Base-by-base conservation (phyloP, 2,329 filamentous ascomycete species). In the Catunica adiposa region DNA sequence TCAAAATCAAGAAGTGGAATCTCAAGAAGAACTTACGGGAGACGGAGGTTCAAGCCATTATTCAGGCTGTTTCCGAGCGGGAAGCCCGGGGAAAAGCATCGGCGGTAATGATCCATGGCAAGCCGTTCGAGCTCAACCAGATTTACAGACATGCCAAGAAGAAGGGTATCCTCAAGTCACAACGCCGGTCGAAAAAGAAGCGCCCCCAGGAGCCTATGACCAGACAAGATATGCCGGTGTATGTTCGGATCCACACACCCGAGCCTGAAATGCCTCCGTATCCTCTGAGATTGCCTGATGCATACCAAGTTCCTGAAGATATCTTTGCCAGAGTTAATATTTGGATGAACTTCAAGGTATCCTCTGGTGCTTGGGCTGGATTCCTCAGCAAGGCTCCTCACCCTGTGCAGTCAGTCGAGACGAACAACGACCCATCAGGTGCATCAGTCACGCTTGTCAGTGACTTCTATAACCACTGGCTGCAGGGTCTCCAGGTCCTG, bases 1-100 rank as follows among this genome's bases (percentile, higher is more conserved):
- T 58, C 31, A 58, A 58, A 38, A 58, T 58, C 42, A 58, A 58
- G 29, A 58, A 58, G 42, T 58, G 56, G 56, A 58, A 58, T 44
- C 54, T 58, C 47, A 55, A 56, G 42, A 58, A 58, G 53, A 58
- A 58, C 23, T 14, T 58, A 17, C 56, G 56, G 23, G 56, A 58
- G 37, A 56, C 46, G 17, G 56, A 58, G 46, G 56, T 58, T 22
- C 53, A 58, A 20, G 56, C 56, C 3, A 58, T 58, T 17, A 56
- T 58, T 9, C 56, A 58, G 42, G 47, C 51, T n/a, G 56, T 58
- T 15, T 34, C 38, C 15, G 25, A 53, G 8, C 56, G 56, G 51
- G 56, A 58, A 48, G 53, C 54, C 6, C 37, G 51, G 38, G 56
- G 56, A 40, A 58, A 58, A 22, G 22, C 31, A 9, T 58, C 56